Percentiles rank a stretch among this genome's conserved stretches.
Conservation (phyloP, 495 filamentous ascomycete species). For the Talaromyces nanjingensis region DNA sequence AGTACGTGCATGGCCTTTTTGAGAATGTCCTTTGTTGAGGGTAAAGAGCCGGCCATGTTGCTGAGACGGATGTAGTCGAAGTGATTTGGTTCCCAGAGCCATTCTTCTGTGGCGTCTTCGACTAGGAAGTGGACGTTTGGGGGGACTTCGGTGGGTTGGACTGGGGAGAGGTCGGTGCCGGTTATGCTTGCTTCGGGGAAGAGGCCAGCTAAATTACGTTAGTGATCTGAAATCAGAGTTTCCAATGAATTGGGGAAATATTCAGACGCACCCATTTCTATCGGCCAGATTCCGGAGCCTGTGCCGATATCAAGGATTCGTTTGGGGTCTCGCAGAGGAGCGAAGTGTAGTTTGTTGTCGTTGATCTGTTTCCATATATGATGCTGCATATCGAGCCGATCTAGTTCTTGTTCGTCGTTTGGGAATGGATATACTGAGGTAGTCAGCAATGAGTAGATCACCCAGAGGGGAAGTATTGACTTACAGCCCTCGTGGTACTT, state of each 20-base stretch:
- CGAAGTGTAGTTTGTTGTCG: slow-evolving; percentile 46
- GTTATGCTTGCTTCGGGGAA: slow-evolving; percentile 51
- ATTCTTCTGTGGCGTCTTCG: slow-evolving; percentile 46
- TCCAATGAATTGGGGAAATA: too few relatives aligned
- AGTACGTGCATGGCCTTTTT: slow-evolving; percentile 41
- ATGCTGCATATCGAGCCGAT: slow-evolving; percentile 54
- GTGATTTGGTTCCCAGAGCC: slow-evolving; percentile 37
- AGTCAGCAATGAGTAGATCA: slow-evolving; percentile 12
- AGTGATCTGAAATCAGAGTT: background rate
- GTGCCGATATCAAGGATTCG: slow-evolving; percentile 62
- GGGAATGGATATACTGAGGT: slow-evolving; percentile 45
- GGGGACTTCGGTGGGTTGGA: slow-evolving; percentile 52
- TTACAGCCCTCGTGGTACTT: slow-evolving; percentile 49
- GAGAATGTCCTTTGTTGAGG: slow-evolving; percentile 34
- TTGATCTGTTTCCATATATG: slow-evolving; percentile 50
- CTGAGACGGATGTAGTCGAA: slow-evolving; percentile 44
- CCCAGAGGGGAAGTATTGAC: slow-evolving; percentile 12
- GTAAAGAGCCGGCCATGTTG: slow-evolving; percentile 35
- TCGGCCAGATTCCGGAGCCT: slow-evolving; percentile 68
- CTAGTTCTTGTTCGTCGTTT: slow-evolving; percentile 50
- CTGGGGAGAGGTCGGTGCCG: slow-evolving; percentile 58
- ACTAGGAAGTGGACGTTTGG: slow-evolving; percentile 55
- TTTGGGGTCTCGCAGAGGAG: slow-evolving; percentile 49
- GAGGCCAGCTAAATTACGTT: slow-evolving; percentile 26
- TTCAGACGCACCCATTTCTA: slow-evolving; percentile 44